Evolutionary conservation across 179 eudicot species (phyloP).

Genomic region (Vitellaria paradoxa): DNA sequence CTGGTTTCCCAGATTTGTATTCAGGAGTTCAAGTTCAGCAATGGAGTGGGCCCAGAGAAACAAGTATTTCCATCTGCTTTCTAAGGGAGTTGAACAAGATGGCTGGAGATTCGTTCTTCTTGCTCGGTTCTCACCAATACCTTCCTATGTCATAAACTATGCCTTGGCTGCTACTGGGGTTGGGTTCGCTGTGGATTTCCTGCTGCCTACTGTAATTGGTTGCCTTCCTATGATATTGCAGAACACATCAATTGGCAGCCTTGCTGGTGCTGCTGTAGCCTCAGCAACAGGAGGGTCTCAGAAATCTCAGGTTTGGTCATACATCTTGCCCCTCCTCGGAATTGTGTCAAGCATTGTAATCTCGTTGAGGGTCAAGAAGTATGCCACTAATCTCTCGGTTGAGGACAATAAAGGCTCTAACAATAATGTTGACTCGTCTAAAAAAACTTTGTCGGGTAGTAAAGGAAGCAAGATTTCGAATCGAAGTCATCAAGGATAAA

Average conservation of each 20-base stretch:
- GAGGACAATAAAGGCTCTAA: conserved; percentile 20
- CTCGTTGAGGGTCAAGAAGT: conserved; percentile 66
- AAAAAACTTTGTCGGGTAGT: conserved; percentile 15
- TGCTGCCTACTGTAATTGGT: conserved; percentile 76
- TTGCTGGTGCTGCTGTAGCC: conserved; percentile 85
- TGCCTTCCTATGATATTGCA: conserved; percentile 96
- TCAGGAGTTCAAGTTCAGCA: conserved; percentile 62
- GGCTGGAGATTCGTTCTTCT: conserved; percentile 93
- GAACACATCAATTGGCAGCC: conserved; percentile 92
- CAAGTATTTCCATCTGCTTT: conserved; percentile 61
- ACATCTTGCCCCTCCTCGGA: conserved; percentile 74
- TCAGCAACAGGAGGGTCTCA: conserved; percentile 56
- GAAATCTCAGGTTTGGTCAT: conserved; percentile 67
- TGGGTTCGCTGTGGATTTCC: conserved; percentile 62
- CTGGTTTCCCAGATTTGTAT: conserved; percentile 45
- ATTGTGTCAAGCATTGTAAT: conserved; percentile 69
- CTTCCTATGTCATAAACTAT: conserved; percentile 82
- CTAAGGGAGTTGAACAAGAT: conserved; percentile 77
- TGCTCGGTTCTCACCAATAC: conserved; percentile 92
- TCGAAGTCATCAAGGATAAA: conserved; percentile 10
- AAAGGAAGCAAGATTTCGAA: conserved; percentile 19
- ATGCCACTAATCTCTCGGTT: conserved; percentile 40
- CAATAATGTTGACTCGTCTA: conserved; percentile 19
- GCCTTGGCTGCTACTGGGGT: conserved; percentile 80
- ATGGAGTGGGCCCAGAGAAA: conserved; percentile 59